Evolutionary conservation across 768 basidiomycete genomes (phyloP).

Genomic region (Favolaschia claudopus): DNA sequence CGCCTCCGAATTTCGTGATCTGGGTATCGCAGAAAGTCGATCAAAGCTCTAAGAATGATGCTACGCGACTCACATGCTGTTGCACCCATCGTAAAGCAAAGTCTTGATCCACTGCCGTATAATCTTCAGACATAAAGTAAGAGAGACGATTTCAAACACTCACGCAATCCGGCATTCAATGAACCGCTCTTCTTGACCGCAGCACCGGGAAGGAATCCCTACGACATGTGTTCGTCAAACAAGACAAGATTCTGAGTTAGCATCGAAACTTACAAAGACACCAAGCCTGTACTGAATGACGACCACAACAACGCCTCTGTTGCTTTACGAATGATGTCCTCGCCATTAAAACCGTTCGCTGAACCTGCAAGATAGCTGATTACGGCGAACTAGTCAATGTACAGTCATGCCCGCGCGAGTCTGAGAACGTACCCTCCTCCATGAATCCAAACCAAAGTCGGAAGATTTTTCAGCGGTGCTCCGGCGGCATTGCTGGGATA

Average conservation of each 20-base stretch:
- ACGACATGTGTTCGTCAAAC: not conserved
- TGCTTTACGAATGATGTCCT: conserved; percentile 45
- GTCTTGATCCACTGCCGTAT: conserved; percentile 34
- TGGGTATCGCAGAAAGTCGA: not conserved
- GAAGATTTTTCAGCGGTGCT: conserved; percentile 33
- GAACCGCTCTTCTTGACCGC: conserved; percentile 33
- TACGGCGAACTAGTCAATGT: conserved; percentile 18
- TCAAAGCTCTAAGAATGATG: not conserved
- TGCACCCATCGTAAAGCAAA: conserved; percentile 41
- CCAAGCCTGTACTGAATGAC: conserved; percentile 54
- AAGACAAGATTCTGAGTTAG: not conserved
- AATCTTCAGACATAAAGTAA: not conserved
- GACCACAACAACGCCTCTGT: conserved; percentile 44
- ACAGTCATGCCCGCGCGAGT: no score
- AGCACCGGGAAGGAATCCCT: conserved; percentile 37
- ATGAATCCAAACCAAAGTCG: conserved; percentile 54
- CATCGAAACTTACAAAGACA: conserved; percentile 29
- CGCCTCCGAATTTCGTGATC: conserved; percentile 27
- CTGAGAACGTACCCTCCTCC: conserved; percentile 37
- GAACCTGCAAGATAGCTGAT: conserved; percentile 42
- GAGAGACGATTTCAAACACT: conserved; percentile 17
- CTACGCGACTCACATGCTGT: conserved; percentile 29
- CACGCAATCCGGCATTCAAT: conserved; percentile 37
- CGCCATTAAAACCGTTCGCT: conserved; percentile 37
- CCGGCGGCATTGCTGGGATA: conserved; percentile 39